phyloP scores from a whole-genome alignment of 192 early-diverging fungal genomes.

The Coemansia sp. region DNA sequence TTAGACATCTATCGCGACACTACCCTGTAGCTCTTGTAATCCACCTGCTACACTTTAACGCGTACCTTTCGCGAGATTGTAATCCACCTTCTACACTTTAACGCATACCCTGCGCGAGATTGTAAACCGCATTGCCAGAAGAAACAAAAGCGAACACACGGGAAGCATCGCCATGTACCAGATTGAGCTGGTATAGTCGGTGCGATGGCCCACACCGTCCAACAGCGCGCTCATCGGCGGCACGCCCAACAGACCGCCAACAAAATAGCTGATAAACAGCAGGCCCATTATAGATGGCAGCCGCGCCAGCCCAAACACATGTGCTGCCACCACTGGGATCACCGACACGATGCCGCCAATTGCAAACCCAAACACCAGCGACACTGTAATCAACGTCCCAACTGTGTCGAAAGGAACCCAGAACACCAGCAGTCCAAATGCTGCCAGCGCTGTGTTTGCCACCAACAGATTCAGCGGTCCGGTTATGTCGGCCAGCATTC shows the following conservation, averaged over 20 bases:
- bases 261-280: slow-evolving; percentile 44
- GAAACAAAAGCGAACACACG: slow-evolving; percentile 36
- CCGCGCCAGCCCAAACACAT: slow-evolving; percentile 43
- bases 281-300: slow-evolving; percentile 48
- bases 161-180: slow-evolving; percentile 49
- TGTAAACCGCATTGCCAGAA: slow-evolving; percentile 31
- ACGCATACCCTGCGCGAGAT: slow-evolving; percentile 25
- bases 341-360: slow-evolving; percentile 48
- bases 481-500: slow-evolving; percentile 32
- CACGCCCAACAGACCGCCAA: slow-evolving; percentile 42
- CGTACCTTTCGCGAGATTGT: slow-evolving; percentile 28
- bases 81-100: slow-evolving; percentile 12
- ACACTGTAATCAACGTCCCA: slow-evolving; percentile 24
- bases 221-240: slow-evolving; percentile 49
- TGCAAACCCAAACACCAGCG: slow-evolving; percentile 44
- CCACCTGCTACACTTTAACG: slow-evolving; percentile 11
- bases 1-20: background rate
- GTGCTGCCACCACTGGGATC: slow-evolving; percentile 47
- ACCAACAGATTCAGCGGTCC: slow-evolving; percentile 48
- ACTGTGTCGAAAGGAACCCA: slow-evolving; percentile 49
- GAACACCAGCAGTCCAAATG: slow-evolving; percentile 34
- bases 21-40: background rate
- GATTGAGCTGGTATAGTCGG: slow-evolving; percentile 42
- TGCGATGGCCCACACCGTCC: slow-evolving; percentile 47
- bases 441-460: slow-evolving; percentile 24